Evolutionary conservation across 345 rosid species (phyloP), one percentile per base, ranked within the genome.

Genomic region (Camelina laxa): DNA sequence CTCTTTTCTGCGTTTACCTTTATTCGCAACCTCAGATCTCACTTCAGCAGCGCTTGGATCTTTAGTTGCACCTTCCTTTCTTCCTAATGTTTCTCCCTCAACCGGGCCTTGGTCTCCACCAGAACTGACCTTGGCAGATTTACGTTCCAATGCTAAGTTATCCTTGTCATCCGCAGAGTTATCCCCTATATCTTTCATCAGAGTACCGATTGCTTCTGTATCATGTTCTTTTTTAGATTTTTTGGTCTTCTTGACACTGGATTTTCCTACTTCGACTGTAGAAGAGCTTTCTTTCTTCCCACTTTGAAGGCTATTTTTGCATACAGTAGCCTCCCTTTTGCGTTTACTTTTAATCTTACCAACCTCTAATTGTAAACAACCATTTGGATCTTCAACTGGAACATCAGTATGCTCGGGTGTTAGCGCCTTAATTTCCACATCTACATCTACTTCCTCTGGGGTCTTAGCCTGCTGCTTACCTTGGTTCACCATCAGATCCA

Each of bases 131-230:
- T 65, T 65, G 33, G 31, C 62, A 64, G 31, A 27, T 71, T n/a
- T 12, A 17, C 47, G 14, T 30, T 35, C 56, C 71, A 80, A 70
- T 45, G 80, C 80, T 24, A 51, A 55, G 45, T 83, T 86, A 78
- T 89, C 97, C 51, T 82, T 78, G 53, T 84, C 88, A 6, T 72
- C 79, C 58, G 39, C 20, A 35, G 81, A 61, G 42, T 61, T 56
- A 62, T 47, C 65, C 16, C 80, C 67, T 2, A 30, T 0, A 75
- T 61, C 75, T 62, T 76, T 48, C 65, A 61, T 24, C 64, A 64
- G 19, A 14, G 30, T 60, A 11, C 38, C 80, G 9, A 54, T 72
- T 66, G 33, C 80, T 62, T 75, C 30, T 24, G 10, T 50, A 41
- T 21, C 72, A 44, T 36, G 42, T 74, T 51, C 77, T 24, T 80